These are phyloP conservation scores for Leccinellum rugosiceps DNA, from an alignment of 768 basidiomycete genomes.

Conservation along the genomic window DNA sequence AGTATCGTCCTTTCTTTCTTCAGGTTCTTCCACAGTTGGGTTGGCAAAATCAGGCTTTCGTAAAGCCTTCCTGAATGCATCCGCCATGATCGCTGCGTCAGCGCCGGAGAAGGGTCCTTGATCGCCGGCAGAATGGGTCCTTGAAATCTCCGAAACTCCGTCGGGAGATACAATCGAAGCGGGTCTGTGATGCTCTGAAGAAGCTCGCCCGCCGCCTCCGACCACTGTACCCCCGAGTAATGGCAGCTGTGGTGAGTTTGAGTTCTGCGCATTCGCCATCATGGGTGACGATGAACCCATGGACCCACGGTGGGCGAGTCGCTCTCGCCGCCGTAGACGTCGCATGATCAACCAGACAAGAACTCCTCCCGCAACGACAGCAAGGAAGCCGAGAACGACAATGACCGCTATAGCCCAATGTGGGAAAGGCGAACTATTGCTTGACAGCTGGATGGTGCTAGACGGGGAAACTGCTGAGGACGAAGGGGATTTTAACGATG, in stretches of 20 bases:
- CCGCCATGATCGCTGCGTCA: constrained; percentile 91
- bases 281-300: constrained; percentile 82
- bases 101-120: constrained; percentile 74
- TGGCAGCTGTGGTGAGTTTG: constrained; percentile 45
- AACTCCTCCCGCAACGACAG: constrained; percentile 65
- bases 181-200: constrained; percentile 33
- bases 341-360: constrained; percentile 74
- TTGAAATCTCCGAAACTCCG: constrained; percentile 70
- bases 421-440: constrained; percentile 52
- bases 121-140: constrained; percentile 56
- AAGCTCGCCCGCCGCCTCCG: constrained; percentile 32
- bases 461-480: constrained; percentile 22
- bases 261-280: constrained; percentile 60
- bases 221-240: constrained; percentile 37
- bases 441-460: constrained; percentile 46
- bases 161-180: constrained; percentile 54
- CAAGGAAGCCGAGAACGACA: constrained; percentile 80
- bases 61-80: constrained; percentile 85
- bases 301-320: constrained; percentile 60
- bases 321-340: constrained; percentile 52
- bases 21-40: constrained; percentile 58
- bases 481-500: constrained; percentile 35
- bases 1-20: constrained; percentile 40
- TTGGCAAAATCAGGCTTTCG: constrained; percentile 87
- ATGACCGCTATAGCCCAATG: constrained; percentile 93